Conservation (phyloP, 2,329 filamentous ascomycete species). For the Colletotrichum abscissum region DNA sequence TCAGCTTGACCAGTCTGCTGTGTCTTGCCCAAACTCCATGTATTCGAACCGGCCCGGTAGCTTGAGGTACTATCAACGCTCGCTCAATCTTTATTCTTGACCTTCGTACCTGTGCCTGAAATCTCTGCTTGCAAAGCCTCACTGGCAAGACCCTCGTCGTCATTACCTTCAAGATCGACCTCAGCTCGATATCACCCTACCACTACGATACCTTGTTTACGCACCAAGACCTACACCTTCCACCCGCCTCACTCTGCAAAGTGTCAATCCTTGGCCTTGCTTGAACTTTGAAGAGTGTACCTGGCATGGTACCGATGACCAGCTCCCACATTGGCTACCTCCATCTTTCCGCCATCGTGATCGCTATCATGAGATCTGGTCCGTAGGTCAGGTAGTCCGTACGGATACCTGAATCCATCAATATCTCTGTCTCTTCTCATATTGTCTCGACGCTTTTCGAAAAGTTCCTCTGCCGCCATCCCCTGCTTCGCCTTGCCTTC, state of each 20-base stretch:
- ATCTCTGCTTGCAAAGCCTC: background rate
- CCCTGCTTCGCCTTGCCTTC: constrained; percentile 32
- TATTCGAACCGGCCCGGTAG: background rate
- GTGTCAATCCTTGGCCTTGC: background rate
- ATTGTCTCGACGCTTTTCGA: constrained; percentile 6
- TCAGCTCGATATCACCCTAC: background rate
- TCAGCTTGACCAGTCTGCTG: background rate
- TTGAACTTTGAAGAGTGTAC: no score
- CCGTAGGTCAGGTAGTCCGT: background rate
- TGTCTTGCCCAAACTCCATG: no score
- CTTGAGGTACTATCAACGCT: background rate
- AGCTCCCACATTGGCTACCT: background rate
- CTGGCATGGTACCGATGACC: background rate
- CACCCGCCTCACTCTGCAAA: background rate
- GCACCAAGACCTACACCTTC: background rate
- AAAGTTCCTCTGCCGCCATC: constrained; percentile 11
- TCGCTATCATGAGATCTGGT: background rate
- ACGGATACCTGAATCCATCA: background rate
- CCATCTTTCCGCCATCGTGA: background rate
- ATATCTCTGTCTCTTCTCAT: constrained; percentile 30
- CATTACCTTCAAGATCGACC: background rate
- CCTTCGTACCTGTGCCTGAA: background rate
- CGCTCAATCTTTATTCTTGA: background rate
- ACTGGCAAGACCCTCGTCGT: constrained; percentile 15
- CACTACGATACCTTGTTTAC: background rate